Evolutionary conservation across 2,329 filamentous ascomycete genomes (phyloP), one percentile per base, ranked within the genome.

Genomic region (Neoarthrinium moseri): DNA sequence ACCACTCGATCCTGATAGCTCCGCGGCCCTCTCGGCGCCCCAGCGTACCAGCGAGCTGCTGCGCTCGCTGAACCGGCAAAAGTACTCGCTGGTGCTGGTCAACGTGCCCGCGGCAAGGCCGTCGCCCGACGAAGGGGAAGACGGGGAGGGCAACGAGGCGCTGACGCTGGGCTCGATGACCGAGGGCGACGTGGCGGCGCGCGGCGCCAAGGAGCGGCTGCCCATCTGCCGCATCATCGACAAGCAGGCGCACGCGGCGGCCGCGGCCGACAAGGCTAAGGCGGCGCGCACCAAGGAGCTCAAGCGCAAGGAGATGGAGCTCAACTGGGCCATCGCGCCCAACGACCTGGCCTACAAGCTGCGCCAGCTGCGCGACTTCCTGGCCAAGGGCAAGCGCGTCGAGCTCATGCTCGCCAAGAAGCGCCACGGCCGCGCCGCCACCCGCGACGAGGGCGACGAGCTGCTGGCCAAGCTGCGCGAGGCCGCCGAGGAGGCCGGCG

Each of bases 281-380:
- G 62, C 65, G 40, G 54, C 64, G 33, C 73, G 73, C 50, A 66
- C 73, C 50, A 71, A 67, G 52, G 69, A 70, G 17, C 58, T 69
- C 27, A 74, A 72, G 53, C 61, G 66, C 13, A 96, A 96, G 70
- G 85, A 86, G 61, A 66, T 96, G n/a, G 91, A 96, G 69, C 57
- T 97, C 56, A 92, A 90, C 65, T 97, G 91, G 91, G 84, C 86
- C 26, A 95, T 95, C 58, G 84, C 83, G 50, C 61, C 67, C 11
- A 80, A 92, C 61, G 91, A 96, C 70, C 65, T 96, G 43, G 69
- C 69, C n/a, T 84, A 88, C 63, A 80, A 85, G 60, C 63, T 94
- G 64, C 78, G 78, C 58, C 81, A 83, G 68, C 64, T 92, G 57
- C 68, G 68, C 50, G 74, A 70, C 44, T 96, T 96, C 61, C 61